Evolutionary conservation across 2,329 filamentous ascomycete genomes (phyloP).

Genomic region (Botryotinia calthae): DNA sequence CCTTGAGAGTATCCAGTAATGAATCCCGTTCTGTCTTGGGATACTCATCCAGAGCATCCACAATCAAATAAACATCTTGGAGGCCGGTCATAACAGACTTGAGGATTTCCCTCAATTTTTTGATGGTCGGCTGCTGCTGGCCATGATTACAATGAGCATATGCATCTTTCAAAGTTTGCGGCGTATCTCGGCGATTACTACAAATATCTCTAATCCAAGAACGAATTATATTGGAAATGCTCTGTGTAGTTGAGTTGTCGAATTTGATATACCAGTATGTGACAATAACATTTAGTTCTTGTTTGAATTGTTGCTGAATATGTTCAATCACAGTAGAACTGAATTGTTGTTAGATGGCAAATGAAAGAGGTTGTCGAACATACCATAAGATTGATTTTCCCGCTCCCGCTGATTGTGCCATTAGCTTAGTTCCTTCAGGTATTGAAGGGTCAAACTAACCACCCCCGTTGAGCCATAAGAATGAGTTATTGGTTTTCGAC

Average conservation of each 20-base stretch:
- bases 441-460: conserved; percentile 6
- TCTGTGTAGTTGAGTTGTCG: conserved; percentile 17
- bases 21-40: neutral
- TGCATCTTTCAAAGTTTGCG: neutral
- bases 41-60: neutral
- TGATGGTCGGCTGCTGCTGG: neutral
- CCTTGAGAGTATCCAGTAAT: neutral
- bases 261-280: conserved; percentile 27
- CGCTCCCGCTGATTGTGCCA: conserved; percentile 10
- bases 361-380: too few relatives aligned
- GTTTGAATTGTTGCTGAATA: too few relatives aligned
- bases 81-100: neutral
- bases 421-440: neutral
- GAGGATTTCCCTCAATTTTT: neutral
- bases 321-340: conserved; percentile 24
- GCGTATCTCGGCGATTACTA: neutral
- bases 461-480: conserved; percentile 24
- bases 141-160: neutral
- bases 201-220: neutral
- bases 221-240: conserved; percentile 10
- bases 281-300: conserved; percentile 5
- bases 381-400: conserved; percentile 25
- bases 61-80: neutral
- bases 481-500: conserved; percentile 11
- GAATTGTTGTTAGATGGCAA: neutral